phyloP scores from a whole-genome alignment of 805 yeast genomes.

The Candida schatavii region DNA sequence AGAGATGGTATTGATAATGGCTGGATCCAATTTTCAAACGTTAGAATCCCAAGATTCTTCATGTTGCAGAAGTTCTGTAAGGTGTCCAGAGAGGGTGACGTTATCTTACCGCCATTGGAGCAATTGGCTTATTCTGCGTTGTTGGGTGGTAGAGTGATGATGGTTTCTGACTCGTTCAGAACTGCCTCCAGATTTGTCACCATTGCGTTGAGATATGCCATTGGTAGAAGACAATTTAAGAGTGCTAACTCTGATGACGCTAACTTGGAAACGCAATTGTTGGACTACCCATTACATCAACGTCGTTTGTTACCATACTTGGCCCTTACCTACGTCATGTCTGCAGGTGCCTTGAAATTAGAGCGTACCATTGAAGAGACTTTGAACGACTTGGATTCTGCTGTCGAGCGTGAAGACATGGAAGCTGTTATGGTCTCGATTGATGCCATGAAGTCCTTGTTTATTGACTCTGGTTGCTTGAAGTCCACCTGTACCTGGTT shows the following conservation, averaged over 20 bases:
- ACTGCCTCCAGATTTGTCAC: constrained; percentile 41
- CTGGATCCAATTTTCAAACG: constrained; percentile 46
- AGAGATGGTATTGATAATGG: constrained; percentile 49
- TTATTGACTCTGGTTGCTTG: constrained; percentile 43
- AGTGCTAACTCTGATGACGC: constrained; percentile 25
- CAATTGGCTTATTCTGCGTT: constrained; percentile 44
- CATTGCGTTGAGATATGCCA: constrained; percentile 43
- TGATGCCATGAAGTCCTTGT: constrained; percentile 39
- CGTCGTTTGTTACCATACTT: constrained; percentile 43
- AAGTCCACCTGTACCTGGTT: constrained; percentile 46
- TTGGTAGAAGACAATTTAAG: constrained; percentile 46
- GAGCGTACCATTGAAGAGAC: constrained; percentile 30
- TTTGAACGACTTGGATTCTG: constrained; percentile 34
- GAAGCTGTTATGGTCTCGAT: constrained; percentile 29
- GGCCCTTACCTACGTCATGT: constrained; percentile 38
- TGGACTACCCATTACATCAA: constrained; percentile 46
- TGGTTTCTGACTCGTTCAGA: constrained; percentile 44
- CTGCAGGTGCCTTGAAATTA: constrained; percentile 37
- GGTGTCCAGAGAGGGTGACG: constrained; percentile 39
- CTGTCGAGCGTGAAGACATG: constrained; percentile 32
- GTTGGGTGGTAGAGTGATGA: constrained; percentile 44
- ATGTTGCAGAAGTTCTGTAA: constrained; percentile 46
- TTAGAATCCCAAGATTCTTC: constrained; percentile 42
- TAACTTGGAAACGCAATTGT: constrained; percentile 36
- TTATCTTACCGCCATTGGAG: constrained; percentile 42